Base-by-base conservation (phyloP, 805 yeast genomes). In the Kodamaea laetipori region DNA sequence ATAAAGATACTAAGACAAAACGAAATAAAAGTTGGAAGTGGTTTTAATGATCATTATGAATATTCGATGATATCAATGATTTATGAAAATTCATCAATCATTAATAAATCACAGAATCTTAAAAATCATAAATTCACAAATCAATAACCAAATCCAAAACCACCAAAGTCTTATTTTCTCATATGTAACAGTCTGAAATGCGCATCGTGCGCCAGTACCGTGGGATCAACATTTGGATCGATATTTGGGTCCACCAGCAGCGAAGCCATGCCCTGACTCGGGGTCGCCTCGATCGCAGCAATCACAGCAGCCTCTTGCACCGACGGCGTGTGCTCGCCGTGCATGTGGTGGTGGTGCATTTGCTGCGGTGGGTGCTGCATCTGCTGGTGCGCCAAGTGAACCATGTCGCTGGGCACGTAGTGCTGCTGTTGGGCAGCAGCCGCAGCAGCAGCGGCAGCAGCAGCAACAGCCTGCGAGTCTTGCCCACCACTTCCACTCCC, bases 211-310 rank as follows among this genome's bases (percentile, higher is more conserved):
- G 65, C 72, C 50, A 63, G 73, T 37, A 67, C 73, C 45, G 66
- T 66, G 3, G 73, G 72, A 51, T 68, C 74, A 31, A 70, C 73
- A 47, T 67, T 69, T 7, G 74, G 73, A 49, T 70, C 76, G 44
- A 70, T 68, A 39, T 64, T 63, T n/a, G 74, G 66, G 50, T 69
- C 75, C 30, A 69, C 73, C 7, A 60, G 64, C 2, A 66, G 56
- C 49, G 53, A 53, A 51, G 58, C 61, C 12, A 56, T 58, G 33
- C 60, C 60, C 21, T 45, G 58, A 3, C 49, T 59, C 12, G 67
- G 66, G 8, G 67, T 58, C 16, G 64, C 66, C 50, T 62, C 69
- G 51, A 67, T 64, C 23, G 73, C 73, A 16, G 74, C 74, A 46
- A 69, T 63, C 10, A 68, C 74, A 11, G 71, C 73, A 23, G 69